These are phyloP conservation scores for Citrus sp. DNA, from an alignment of 345 rosid species.

Conservation along the genomic window DNA sequence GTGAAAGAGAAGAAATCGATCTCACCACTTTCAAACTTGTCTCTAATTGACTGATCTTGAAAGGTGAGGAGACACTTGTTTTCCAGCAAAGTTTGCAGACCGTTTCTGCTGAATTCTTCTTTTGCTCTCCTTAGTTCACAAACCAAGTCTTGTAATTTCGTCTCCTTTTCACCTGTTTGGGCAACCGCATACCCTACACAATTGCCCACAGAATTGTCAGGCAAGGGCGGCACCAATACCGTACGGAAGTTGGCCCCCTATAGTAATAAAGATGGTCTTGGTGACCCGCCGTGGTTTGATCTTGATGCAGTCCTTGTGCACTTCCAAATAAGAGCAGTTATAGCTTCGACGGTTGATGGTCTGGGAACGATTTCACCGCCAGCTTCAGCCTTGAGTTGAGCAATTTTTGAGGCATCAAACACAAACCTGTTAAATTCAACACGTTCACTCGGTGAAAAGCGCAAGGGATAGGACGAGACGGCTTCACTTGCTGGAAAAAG, in stretches of 20 bases:
- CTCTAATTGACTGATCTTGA: constrained; percentile 13
- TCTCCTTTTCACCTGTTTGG: constrained; percentile 18
- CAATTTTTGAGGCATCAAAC: no score
- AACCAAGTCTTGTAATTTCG: constrained; percentile 23
- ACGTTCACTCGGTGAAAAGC: no score
- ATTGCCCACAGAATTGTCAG: constrained; percentile 4
- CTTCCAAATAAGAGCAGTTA: no score
- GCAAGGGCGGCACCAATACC: neutral
- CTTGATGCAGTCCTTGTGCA: no score
- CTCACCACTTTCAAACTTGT: neutral
- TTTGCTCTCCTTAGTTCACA: constrained; percentile 9
- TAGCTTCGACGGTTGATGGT: no score
- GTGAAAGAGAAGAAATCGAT: constrained; percentile 22
- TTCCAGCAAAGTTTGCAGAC: neutral
- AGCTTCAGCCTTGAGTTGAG: no score
- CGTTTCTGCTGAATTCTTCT: neutral
- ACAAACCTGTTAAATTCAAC: no score
- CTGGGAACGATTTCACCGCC: no score
- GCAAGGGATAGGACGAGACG: no score
- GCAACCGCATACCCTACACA: constrained; percentile 15
- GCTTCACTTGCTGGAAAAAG: no score
- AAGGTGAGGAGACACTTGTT: neutral
- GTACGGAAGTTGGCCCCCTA: constrained; percentile 3
- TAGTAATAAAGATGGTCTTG: neutral
- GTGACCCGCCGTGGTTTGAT: no score